A percentile compares a stretch with the other conserved stretches of the same genome.
Conservation (phyloP, 208 protist species). For the Vickermania spadyakhi region DNA sequence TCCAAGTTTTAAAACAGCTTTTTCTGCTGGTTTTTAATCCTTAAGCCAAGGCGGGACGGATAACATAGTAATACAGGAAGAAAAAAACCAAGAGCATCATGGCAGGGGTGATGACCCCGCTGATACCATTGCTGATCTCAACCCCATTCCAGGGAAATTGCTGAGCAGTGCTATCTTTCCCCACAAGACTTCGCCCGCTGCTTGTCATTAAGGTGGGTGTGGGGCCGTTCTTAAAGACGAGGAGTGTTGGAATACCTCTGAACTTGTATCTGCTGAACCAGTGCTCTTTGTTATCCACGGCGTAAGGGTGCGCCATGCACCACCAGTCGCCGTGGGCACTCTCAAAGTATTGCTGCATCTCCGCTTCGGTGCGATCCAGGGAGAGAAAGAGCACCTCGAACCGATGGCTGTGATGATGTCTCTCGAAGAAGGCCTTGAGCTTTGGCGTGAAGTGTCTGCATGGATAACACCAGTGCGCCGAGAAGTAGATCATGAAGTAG, state of each 20-base stretch:
- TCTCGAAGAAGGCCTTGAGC: conserved; percentile 51
- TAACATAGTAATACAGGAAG: background rate
- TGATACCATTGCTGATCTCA: too few relatives aligned
- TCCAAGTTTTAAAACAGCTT: too few relatives aligned
- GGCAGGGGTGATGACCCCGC: background rate
- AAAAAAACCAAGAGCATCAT: background rate
- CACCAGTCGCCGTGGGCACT: background rate
- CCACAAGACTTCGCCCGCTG: background rate
- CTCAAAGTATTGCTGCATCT: conserved; percentile 48
- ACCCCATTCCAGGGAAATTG: conserved; percentile 2
- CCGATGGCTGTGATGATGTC: conserved; percentile 14
- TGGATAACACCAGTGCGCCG: conserved; percentile 73
- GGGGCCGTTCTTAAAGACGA: conserved; percentile 5
- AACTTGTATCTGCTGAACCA: background rate
- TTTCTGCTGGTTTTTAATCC: too few relatives aligned
- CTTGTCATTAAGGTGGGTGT: background rate
- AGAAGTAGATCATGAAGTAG: conserved; percentile 61
- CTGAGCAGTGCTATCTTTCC: background rate
- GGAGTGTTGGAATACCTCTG: background rate
- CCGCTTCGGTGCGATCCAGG: conserved; percentile 33
- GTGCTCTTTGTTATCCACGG: background rate
- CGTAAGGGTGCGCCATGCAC: background rate
- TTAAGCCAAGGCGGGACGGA: background rate
- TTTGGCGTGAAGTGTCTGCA: conserved; percentile 74
- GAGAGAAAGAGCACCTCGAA: conserved; percentile 76